Base-by-base conservation (phyloP, 306 rosid genomes). In the Lagenaria siceraria region DNA sequence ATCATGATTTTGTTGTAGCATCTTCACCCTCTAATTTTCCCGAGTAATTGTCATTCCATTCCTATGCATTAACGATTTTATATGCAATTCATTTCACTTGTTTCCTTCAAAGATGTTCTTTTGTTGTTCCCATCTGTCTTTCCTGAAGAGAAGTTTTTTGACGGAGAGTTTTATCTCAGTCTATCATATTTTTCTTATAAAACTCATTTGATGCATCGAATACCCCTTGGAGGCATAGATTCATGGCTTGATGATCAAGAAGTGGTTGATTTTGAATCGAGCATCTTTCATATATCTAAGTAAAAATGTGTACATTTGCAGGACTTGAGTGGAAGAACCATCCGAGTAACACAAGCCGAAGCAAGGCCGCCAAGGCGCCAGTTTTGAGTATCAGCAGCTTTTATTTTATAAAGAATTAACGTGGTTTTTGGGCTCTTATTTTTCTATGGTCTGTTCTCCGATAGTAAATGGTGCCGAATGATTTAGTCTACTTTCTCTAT, bases 311-410 rank as follows among this genome's bases (percentile, higher is more conserved):
- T 76, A 31, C 82, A 56, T 27, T n/a, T 82, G 81, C 85, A 95
- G 96, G 99, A 95, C 82, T 80, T 95, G 82, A 82, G 86, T 76
- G 99, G 99, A 63, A 90, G 99, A 85, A 9, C 90, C 79, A 87
- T 95, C 10, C 84, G 96, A 5, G 99, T 95, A 24, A 82, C 93
- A 0, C 22, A 35, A 4, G 99, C 97, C 8, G 99, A 89, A 78
- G 78, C 90, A 24, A 90, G 80, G 87, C 93, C 89, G 86, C 92
- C 91, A 61, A 87, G 83, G 84, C 96, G 87, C 24, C 83, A 82
- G 55, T 90, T 82, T 85, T 92, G 84, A 90, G 75, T 49, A 49
- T 49, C 77, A 49, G 61, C 19, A 72, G 77, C 75, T 46, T 70
- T 46, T 46, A 2, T 11, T 18, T 33, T 6, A 2, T 8, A 13